Percentiles rank a stretch among this genome's conserved stretches.
Evolutionary conservation across 106 monocot genomes (phyloP).

Genomic region (Platanthera guangdongensis): DNA sequence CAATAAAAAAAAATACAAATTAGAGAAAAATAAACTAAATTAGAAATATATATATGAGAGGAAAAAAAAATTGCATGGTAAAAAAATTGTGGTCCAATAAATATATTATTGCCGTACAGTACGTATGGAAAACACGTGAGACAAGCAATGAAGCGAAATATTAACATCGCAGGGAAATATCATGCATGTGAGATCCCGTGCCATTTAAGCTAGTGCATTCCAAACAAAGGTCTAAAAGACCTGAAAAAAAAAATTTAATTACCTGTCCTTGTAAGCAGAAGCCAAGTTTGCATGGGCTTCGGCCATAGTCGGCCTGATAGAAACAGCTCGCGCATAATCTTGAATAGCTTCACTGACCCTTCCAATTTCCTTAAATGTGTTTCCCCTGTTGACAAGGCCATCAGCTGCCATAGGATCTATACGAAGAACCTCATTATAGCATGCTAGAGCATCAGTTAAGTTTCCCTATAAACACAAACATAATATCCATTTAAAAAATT

Average conservation of each 20-base stretch:
- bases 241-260: background rate
- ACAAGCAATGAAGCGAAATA: too few relatives aligned
- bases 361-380: constrained; percentile 93
- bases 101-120: too few relatives aligned
- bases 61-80: too few relatives aligned
- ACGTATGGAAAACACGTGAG: too few relatives aligned
- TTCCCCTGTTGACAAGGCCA: constrained; percentile 94
- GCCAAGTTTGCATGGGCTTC: constrained; percentile 99
- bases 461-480: constrained; percentile 51
- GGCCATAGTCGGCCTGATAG: constrained; percentile 80
- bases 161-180: too few relatives aligned
- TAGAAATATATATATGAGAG: too few relatives aligned
- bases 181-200: too few relatives aligned
- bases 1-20: too few relatives aligned
- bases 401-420: constrained; percentile 95
- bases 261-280: constrained; percentile 98
- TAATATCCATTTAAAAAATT: background rate
- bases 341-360: constrained; percentile 94
- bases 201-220: background rate
- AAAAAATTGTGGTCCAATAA: too few relatives aligned
- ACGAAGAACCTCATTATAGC: constrained; percentile 92
- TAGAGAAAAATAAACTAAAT: too few relatives aligned
- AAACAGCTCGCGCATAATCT: constrained; percentile 82
- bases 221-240: background rate
- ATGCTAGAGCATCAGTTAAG: constrained; percentile 79